Evolutionary conservation across 495 filamentous ascomycete genomes (phyloP), one percentile per base, ranked within the genome.

Genomic region (Trichoderma reesei): DNA sequence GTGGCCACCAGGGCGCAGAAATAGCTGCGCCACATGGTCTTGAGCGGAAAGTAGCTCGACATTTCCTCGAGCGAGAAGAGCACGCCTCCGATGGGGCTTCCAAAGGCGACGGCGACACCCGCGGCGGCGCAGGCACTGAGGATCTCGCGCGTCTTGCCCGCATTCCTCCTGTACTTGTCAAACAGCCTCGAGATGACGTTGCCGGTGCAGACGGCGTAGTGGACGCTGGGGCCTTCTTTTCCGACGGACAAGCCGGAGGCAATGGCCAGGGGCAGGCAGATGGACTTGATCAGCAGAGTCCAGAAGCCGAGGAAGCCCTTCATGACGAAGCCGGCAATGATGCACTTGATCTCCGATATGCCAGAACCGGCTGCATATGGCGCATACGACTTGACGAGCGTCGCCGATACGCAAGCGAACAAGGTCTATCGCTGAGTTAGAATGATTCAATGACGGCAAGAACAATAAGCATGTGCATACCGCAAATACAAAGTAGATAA

Each of bases 251-350:
- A 81, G 14, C 94, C 94, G 16, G 95, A 98, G 20, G 88, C 92
- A 71, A 98, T 98, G 56, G 94, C 90, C 20, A 98, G 80, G 0
- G 94, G 94, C 60, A 98, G 76, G 41, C 89, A 89, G 62, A 98
- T 84, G 3, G 92, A 96, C 75, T 98, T 98, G 72, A 98, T 98
- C 42, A 95, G 67, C 11, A 98, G 79, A 16, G 94, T 98, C 88
- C 90, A 90, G 67, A 88, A 88, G 38, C 94, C 90, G 46, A 98
- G 81, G 70, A 98, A 98, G 7, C 94, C 94, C 73, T 98, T 97
- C 94, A 98, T 98, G 64, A 98, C 90, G 68, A 98, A 98, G n/a
- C 94, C 94, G 6, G 92, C 93, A 69, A 98, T 96, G 68, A 98
- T 98, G 75, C 94, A 98, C 76, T 98, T 98, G 77, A 98, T 98